These are phyloP conservation scores for Nicotiana obtusifolia DNA, from an alignment of 257 asterid species.

Conservation along the genomic window DNA sequence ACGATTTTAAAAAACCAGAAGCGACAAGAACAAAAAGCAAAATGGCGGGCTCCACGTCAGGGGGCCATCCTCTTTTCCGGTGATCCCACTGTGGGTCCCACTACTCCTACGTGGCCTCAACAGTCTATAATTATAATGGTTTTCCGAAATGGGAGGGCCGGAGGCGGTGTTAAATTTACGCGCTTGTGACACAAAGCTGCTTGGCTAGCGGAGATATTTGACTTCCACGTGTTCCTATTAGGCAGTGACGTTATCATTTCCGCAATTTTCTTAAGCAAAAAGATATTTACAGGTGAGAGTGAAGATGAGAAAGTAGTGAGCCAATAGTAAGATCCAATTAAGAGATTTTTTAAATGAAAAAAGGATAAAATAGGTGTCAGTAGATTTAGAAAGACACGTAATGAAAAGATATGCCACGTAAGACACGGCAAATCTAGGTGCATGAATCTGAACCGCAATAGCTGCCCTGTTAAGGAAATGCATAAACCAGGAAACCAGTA, in stretches of 20 bases:
- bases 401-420: constrained; percentile 10
- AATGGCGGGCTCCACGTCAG: constrained; percentile 38
- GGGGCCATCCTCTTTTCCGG: not conserved
- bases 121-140: not conserved
- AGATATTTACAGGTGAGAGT: constrained; percentile 37
- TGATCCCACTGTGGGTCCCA: not conserved
- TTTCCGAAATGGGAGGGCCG: not conserved
- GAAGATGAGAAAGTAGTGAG: constrained; percentile 17
- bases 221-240: constrained; percentile 13
- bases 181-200: constrained; percentile 2
- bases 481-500: not conserved
- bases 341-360: constrained; percentile 4
- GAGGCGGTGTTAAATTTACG: constrained; percentile 24
- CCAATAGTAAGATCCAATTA: constrained; percentile 25
- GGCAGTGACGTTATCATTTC: constrained; percentile 25
- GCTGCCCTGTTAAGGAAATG: not conserved
- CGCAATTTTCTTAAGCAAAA: not conserved
- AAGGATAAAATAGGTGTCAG: constrained; percentile 22
- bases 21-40: constrained; percentile 27
- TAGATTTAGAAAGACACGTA: constrained; percentile 11
- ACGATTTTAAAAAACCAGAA: constrained; percentile 21
- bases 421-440: not conserved
- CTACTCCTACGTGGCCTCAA: not conserved
- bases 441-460: not conserved
- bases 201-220: not conserved